Conservation (phyloP, 2,329 filamentous ascomycete species). For the Colletotrichum neosansevieriae region DNA sequence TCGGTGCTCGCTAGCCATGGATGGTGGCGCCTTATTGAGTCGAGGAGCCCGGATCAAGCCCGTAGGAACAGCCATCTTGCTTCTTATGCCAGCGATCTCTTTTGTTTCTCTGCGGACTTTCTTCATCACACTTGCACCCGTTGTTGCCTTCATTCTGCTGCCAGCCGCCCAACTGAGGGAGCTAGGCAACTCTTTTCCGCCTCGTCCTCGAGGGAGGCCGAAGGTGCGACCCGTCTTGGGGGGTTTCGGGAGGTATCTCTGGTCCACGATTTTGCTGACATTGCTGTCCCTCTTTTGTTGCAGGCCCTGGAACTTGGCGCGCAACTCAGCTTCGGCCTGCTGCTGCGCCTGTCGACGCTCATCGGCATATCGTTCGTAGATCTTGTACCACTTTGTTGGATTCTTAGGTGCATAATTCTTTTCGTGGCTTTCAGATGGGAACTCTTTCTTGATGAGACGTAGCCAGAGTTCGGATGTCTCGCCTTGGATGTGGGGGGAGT, state of each 20-base stretch:
- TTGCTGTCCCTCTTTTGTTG: slow-evolving; percentile 69
- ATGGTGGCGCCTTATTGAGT: slow-evolving; percentile 57
- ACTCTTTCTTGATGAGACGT: slow-evolving; percentile 81
- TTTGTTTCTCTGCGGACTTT: slow-evolving; percentile 68
- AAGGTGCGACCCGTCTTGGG: slow-evolving; percentile 49
- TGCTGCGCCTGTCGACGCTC: slow-evolving; percentile 69
- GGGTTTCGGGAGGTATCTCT: slow-evolving; percentile 57
- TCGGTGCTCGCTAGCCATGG: slow-evolving; percentile 66
- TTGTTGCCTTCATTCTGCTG: slow-evolving; percentile 64
- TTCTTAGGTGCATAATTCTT: slow-evolving; percentile 75
- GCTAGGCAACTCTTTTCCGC: slow-evolving; percentile 48
- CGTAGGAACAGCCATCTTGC: slow-evolving; percentile 35
- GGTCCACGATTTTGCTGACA: slow-evolving; percentile 67
- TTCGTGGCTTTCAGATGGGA: slow-evolving; percentile 71
- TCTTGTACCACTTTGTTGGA: slow-evolving; percentile 78
- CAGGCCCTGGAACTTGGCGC: slow-evolving; percentile 67
- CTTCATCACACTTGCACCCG: slow-evolving; percentile 65
- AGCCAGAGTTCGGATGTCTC: slow-evolving; percentile 81
- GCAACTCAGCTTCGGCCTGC: slow-evolving; percentile 70
- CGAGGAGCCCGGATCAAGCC: slow-evolving; percentile 52
- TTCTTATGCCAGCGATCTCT: slow-evolving; percentile 59
- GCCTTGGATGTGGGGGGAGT: slow-evolving; percentile 80
- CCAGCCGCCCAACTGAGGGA: slow-evolving; percentile 59
- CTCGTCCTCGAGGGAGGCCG: slow-evolving; percentile 39
- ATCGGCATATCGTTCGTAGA: slow-evolving; percentile 78